Percentiles rank a stretch among this genome's conserved stretches.
Evolutionary conservation across 2,329 filamentous ascomycete genomes (phyloP).

Genomic region (Cladosporium sp.): DNA sequence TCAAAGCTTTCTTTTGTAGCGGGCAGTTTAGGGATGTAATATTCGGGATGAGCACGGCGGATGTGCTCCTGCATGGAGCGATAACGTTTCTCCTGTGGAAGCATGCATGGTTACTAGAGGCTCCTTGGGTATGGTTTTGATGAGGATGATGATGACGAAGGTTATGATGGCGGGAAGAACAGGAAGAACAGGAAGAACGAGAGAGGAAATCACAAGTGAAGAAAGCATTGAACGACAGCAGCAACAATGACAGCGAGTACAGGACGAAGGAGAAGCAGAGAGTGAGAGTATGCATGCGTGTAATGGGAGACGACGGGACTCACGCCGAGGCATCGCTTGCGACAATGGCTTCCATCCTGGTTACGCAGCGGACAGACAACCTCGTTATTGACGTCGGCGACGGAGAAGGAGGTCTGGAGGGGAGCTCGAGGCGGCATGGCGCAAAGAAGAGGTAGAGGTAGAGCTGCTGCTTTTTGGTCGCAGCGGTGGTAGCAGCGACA

Average conservation of each 20-base stretch:
- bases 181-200: neutral
- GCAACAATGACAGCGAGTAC: neutral
- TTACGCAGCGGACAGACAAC: constrained; percentile 94
- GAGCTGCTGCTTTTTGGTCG: neutral
- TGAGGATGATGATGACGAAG: neutral
- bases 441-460: constrained; percentile 4
- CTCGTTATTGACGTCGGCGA: constrained; percentile 88
- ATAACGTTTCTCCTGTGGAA: constrained; percentile 78
- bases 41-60: constrained; percentile 88
- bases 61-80: constrained; percentile 99
- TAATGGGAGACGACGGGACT: constrained; percentile 46
- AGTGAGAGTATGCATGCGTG: neutral
- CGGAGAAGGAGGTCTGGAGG: constrained; percentile 84
- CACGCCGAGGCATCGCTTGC: constrained; percentile 96
- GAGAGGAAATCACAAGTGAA: constrained; percentile 3
- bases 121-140: constrained; percentile 4
- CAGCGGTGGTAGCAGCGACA: constrained; percentile 8
- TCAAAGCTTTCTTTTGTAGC: constrained; percentile 97
- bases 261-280: neutral
- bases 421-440: constrained; percentile 85
- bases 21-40: constrained; percentile 96
- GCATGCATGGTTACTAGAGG: constrained; percentile 13
- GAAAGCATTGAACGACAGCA: constrained; percentile 5
- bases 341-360: constrained; percentile 93
- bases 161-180: no score